Evolutionary conservation across 768 basidiomycete species (phyloP).

Genomic region (Mycena vulgaris): DNA sequence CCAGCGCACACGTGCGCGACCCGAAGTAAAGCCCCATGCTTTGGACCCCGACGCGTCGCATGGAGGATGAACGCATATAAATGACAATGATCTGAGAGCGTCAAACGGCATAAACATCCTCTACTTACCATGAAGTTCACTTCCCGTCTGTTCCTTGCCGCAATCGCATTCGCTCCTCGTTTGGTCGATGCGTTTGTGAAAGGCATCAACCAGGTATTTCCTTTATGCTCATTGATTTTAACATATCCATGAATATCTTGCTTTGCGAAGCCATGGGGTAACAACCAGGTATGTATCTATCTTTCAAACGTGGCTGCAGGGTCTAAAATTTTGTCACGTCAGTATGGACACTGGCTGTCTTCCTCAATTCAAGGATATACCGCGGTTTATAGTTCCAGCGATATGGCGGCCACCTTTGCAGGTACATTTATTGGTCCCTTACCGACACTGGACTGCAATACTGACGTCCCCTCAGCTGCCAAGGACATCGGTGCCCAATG

Average conservation of each 20-base stretch:
- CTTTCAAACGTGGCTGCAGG: not conserved
- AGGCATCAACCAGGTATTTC: conserved; percentile 9
- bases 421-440: conserved; percentile 6
- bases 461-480: conserved; percentile 11
- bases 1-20: conserved; percentile 2
- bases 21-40: conserved; percentile 6
- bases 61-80: not conserved
- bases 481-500: conserved; percentile 14
- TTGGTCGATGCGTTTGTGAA: conserved; percentile 6
- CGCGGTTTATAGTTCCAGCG: conserved; percentile 7
- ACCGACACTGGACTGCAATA: not conserved
- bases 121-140: conserved; percentile 7
- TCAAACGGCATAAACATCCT: not conserved
- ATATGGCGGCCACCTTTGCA: conserved; percentile 7
- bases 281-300: conserved; percentile 1
- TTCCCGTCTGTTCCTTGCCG: conserved; percentile 3
- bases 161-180: conserved; percentile 9
- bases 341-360: conserved; percentile 8
- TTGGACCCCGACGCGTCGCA: conserved; percentile 4
- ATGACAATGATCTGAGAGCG: not conserved
- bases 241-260: conserved; percentile 8
- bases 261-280: conserved; percentile 2
- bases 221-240: not conserved
- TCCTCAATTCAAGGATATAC: conserved; percentile 9
- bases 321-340: not conserved